phyloP scores from a whole-genome alignment of 371 early-diverging fungal genomes.

The Enterocytospora artemiae region DNA sequence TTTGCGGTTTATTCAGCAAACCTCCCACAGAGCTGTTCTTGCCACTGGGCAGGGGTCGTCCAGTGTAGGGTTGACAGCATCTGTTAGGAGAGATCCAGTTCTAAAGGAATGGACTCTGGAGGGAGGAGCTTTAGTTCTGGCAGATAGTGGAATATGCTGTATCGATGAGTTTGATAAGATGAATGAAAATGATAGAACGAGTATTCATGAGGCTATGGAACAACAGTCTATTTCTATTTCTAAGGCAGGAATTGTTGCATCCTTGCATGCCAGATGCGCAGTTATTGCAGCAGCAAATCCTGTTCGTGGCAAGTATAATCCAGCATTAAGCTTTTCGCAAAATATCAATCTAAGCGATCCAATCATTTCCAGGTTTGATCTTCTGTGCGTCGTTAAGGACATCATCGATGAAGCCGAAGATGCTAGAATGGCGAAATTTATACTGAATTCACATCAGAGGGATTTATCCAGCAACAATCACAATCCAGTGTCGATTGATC shows the following conservation, averaged over 20 bases:
- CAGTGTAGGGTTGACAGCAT: constrained; percentile 95
- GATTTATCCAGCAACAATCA: constrained; percentile 28
- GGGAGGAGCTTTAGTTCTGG: constrained; percentile 94
- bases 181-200: constrained; percentile 82
- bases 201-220: constrained; percentile 99
- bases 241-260: constrained; percentile 90
- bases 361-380: constrained; percentile 93
- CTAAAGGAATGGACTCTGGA: constrained; percentile 95
- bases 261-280: constrained; percentile 83
- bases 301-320: constrained; percentile 83
- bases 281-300: constrained; percentile 97
- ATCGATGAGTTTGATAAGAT: constrained; percentile 99
- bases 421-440: constrained; percentile 79
- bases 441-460: constrained; percentile 68
- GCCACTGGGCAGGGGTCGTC: constrained; percentile 97
- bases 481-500: constrained; percentile 55
- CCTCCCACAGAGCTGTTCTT: constrained; percentile 84
- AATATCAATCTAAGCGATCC: constrained; percentile 98
- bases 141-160: constrained; percentile 87
- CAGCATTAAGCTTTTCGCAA: constrained; percentile 78
- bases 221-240: constrained; percentile 93
- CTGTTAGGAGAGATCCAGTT: constrained; percentile 84
- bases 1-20: constrained; percentile 85
- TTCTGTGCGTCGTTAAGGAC: constrained; percentile 93
- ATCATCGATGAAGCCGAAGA: constrained; percentile 73